Conservation (phyloP, 257 asterid species). For the Primulina eburnea region DNA sequence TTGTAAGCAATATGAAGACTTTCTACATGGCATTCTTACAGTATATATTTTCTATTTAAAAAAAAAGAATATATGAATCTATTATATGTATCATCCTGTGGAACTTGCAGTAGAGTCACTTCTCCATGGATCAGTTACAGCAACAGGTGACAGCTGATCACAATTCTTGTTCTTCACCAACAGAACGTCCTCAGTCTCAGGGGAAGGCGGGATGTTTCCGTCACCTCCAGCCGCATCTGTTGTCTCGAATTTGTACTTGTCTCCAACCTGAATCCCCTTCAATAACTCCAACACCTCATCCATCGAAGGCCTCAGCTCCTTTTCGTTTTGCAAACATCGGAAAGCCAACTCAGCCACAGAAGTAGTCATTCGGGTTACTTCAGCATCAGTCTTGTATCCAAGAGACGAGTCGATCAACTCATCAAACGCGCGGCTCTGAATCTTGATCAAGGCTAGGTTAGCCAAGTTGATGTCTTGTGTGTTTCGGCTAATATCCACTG, state of each 20-base stretch:
- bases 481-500: constrained; percentile 63
- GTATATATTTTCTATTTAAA: not conserved
- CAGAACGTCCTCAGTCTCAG: constrained; percentile 3
- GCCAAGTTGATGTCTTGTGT: constrained; percentile 68
- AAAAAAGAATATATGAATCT: not conserved
- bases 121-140: not conserved
- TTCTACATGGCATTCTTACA: too few relatives aligned
- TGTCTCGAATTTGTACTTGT: constrained; percentile 15
- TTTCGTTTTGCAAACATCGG: constrained; percentile 61
- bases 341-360: constrained; percentile 77
- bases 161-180: not conserved
- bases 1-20: too few relatives aligned
- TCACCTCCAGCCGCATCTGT: constrained; percentile 14
- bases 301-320: constrained; percentile 74
- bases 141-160: not conserved
- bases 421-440: constrained; percentile 58
- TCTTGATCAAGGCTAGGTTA: constrained; percentile 51
- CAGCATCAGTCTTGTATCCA: constrained; percentile 47
- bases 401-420: constrained; percentile 61
- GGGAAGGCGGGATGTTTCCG: constrained; percentile 26
- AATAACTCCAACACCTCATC: constrained; percentile 50
- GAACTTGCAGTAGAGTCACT: not conserved
- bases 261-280: constrained; percentile 38
- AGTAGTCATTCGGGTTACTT: constrained; percentile 57
- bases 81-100: not conserved